Base-by-base conservation (phyloP, 1,139 yeast species). In the Spathaspora sp. region DNA sequence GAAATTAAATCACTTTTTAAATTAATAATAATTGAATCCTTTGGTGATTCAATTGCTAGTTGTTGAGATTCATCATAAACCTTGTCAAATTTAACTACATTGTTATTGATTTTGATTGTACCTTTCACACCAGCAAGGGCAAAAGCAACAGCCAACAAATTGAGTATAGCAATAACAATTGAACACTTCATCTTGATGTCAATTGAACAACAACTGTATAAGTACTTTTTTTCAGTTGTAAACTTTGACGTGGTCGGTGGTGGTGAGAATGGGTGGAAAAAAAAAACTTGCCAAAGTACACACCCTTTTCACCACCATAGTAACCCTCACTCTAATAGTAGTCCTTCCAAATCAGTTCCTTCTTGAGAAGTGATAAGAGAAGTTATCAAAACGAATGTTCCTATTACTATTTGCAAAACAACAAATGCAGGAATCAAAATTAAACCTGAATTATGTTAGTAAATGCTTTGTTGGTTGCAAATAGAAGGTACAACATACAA, bases 21-120 rank as follows among this genome's bases (percentile, higher is more conserved):
- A 23, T 58, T 55, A 42, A 74, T 58, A 31, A 61, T 60, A 39
- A 74, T 50, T 43, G 56, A 59, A 48, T 72, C 78, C 51, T 64
- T 68, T 26, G 68, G 60, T 3, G 66, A 51, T 23, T 67, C 69
- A 42, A 74, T 47, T 3, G 61, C 39, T 42, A 73, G 57, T 47
- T 55, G 66, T 49, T 64, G 67, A 46, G 70, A 58, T 51, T 67
- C 72, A 46, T 60, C 68, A 13, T 76, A 70, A 41, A 70, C 50
- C 52, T 71, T 76, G 3, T 76, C 78, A 48, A 64, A 60, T 33
- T 60, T 56, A 37, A 68, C 57, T 11, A 53, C 44, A 17, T 61
- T 50, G 24, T 57, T 60, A 39, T 63, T 65, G 39, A 68, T 61
- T 34, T 56, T 58, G 36, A 71, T 57, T 7, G 60, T 50, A 3